phyloP scores from a whole-genome alignment of 2,329 filamentous ascomycete genomes.

The Cytospora piceicola region DNA sequence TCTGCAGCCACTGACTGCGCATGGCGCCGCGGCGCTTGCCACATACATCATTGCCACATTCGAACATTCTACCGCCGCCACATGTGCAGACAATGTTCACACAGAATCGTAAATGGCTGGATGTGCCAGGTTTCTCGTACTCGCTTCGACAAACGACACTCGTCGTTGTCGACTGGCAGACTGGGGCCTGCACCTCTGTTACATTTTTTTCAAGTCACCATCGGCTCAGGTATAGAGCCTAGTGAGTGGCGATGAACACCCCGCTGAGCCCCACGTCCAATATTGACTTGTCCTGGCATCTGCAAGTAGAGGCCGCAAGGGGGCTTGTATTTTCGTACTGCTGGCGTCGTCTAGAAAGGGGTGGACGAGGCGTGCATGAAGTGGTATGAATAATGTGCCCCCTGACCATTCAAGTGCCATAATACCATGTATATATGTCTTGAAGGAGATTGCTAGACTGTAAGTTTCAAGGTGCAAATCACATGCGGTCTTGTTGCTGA shows the following conservation, averaged over 20 bases:
- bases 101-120: conserved; percentile 39
- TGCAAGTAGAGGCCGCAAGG: conserved; percentile 39
- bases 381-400: conserved; percentile 33
- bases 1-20: conserved; percentile 36
- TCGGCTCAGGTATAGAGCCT: conserved; percentile 45
- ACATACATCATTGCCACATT: conserved; percentile 43
- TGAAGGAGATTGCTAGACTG: no score
- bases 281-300: conserved; percentile 36
- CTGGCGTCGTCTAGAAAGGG: conserved; percentile 40
- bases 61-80: conserved; percentile 37
- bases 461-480: no score
- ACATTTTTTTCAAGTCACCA: conserved; percentile 39
- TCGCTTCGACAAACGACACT: conserved; percentile 39
- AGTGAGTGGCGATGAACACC: conserved; percentile 44
- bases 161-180: neutral
- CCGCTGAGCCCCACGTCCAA: conserved; percentile 46
- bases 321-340: conserved; percentile 43
- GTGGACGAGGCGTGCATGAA: conserved; percentile 41
- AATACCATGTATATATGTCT: no score
- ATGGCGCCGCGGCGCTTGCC: conserved; percentile 35
- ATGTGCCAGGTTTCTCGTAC: conserved; percentile 38
- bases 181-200: conserved; percentile 24
- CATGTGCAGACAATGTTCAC: conserved; percentile 36
- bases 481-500: no score
- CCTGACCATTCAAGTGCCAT: no score